Base-by-base conservation (phyloP, 2,329 filamentous ascomycete genomes). In the Calonectria ilicicola region DNA sequence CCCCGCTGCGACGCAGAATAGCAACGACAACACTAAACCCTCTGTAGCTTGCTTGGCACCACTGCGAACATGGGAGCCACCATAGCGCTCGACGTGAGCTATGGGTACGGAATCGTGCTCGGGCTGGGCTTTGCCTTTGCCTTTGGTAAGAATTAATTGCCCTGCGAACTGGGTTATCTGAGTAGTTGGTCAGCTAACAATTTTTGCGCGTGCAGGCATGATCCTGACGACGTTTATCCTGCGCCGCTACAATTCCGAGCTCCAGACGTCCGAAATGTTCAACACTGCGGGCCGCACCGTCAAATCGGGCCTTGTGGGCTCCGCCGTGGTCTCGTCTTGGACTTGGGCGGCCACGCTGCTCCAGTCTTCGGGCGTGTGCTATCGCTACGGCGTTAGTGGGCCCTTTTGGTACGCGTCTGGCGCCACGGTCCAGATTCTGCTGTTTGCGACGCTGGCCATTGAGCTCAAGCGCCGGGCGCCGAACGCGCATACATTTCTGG, bases 221-320 rank as follows among this genome's bases (percentile, higher is more conserved):
- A 62, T 68, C 53, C 46, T 70, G 10, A 68, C 69, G 15, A 72
- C 65, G 6, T 74, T 63, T 12, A 67, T 73, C 29, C 60, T 69
- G 19, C 64, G 53, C 17, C 86, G 91, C 81, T 91, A 84, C 78
- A 85, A 85, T 77, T 82, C 83, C 63, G 95, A 97, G 82, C 87
- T 96, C 3, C 95, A 98, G 83, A 98, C 96, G 0, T 96, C 94
- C 0, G 95, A 98, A 85, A 97, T 95, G 91, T 98, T 98, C 87
- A 95, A 90, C 75, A 98, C 95, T 0, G 95, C 95, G 63, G 95
- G 95, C 21, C 89, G 96, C 74, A 95, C 94, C 1, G 94, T 98
- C 76, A 98, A 98, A 82, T 95, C 94, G 10, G 96, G 95, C 51
- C 88, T 98, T 17, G 95, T 98, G 0, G 94, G 94, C 14, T 94